Percentiles rank a stretch among this genome's conserved stretches.
Conservation (phyloP, 768 basidiomycete species). For the Lactarius deliciosus region DNA sequence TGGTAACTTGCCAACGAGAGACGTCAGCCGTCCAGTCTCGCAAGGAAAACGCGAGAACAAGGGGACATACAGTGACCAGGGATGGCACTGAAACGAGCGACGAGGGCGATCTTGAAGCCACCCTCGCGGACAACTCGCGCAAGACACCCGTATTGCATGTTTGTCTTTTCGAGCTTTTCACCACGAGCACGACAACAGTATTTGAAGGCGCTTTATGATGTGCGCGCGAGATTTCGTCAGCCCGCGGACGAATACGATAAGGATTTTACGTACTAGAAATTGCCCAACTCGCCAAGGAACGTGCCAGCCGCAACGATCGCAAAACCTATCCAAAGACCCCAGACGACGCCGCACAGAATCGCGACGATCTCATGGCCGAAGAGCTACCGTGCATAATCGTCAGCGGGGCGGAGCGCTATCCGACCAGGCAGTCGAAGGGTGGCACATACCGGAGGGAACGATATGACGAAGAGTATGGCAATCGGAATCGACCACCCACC, state of each 20-base stretch:
- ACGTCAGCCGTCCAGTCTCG: neutral
- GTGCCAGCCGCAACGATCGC: conserved; percentile 84
- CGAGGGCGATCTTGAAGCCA: conserved; percentile 80
- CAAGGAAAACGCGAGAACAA: neutral
- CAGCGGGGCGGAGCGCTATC: neutral
- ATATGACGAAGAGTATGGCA: conserved; percentile 76
- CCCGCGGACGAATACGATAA: neutral
- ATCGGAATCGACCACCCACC: conserved; percentile 80
- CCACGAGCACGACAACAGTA: conserved; percentile 74
- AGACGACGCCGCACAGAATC: conserved; percentile 84
- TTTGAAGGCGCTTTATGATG: conserved; percentile 67
- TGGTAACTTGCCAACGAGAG: conserved; percentile 59
- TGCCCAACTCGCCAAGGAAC: conserved; percentile 82
- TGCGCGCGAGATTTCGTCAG: neutral
- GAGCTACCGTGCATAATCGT: conserved; percentile 45
- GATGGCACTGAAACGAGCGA: conserved; percentile 77
- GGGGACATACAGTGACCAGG: conserved; percentile 74
- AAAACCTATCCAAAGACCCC: conserved; percentile 87
- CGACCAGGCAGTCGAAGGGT: neutral
- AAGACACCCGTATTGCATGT: conserved; percentile 49
- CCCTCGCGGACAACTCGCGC: conserved; percentile 74
- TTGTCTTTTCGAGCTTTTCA: conserved; percentile 56
- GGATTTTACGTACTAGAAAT: conserved; percentile 67
- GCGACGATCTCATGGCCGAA: conserved; percentile 94
- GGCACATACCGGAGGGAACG: conserved; percentile 72